Evolutionary conservation across 2,329 filamentous ascomycete species (phyloP).

Genomic region (Phialemonium atrogriseum): DNA sequence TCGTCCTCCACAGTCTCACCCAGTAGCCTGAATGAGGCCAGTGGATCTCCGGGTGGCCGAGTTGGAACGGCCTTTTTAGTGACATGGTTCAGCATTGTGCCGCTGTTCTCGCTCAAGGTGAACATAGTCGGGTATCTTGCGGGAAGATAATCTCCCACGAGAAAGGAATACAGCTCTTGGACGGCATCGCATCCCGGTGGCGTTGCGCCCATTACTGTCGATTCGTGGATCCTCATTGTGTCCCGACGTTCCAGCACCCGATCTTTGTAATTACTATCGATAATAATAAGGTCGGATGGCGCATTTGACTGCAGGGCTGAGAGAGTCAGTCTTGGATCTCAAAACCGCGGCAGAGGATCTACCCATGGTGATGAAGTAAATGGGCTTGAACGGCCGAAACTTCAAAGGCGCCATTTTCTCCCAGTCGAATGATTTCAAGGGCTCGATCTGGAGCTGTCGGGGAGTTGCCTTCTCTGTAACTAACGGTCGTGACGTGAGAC

Average conservation of each 20-base stretch:
- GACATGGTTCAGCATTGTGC: conserved; percentile 28
- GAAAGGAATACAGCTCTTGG: conserved; percentile 37
- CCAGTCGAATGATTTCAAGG: too few relatives aligned
- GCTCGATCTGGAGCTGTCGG: too few relatives aligned
- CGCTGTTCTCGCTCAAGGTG: conserved; percentile 17
- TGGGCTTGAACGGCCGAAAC: conserved; percentile 41
- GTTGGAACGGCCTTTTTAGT: conserved; percentile 24
- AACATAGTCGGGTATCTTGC: conserved; percentile 41
- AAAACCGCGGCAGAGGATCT: conserved; percentile 3
- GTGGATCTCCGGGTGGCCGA: conserved; percentile 17
- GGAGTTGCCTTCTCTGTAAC: too few relatives aligned
- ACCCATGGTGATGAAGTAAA: conserved; percentile 49
- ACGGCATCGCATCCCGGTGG: conserved; percentile 32
- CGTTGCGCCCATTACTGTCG: conserved; percentile 32
- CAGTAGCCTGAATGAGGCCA: conserved; percentile 29
- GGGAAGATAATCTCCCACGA: conserved; percentile 39
- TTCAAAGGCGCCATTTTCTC: conserved; percentile 25
- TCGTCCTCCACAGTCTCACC: conserved; percentile 48
- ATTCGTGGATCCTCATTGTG: conserved; percentile 28
- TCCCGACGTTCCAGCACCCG: conserved; percentile 30
- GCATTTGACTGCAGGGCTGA: conserved; percentile 32
- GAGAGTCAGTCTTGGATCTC: conserved; percentile 1
- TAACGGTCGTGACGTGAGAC: too few relatives aligned
- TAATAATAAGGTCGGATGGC: conserved; percentile 41
- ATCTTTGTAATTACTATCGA: conserved; percentile 41